Evolutionary conservation across 2,329 filamentous ascomycete genomes (phyloP).

Genomic region (Aspergillus fumigatiaffinis): DNA sequence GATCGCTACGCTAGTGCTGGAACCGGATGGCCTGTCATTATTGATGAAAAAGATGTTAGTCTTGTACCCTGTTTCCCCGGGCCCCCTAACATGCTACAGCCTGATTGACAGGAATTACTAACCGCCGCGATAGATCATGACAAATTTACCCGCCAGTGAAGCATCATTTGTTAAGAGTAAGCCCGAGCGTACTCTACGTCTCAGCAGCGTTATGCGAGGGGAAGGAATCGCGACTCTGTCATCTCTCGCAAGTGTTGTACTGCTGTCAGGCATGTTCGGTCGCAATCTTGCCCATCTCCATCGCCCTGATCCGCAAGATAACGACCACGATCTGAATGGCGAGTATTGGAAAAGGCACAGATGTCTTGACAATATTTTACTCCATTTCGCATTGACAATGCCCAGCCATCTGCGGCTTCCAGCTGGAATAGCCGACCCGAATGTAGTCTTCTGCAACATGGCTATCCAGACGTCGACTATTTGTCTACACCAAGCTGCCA

Average conservation of each 20-base stretch:
- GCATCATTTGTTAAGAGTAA: conserved; percentile 79
- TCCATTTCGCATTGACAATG: conserved; percentile 81
- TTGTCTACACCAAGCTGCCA: conserved; percentile 95
- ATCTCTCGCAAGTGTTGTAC: conserved; percentile 71
- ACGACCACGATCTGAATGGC: conserved; percentile 82
- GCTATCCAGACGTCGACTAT: conserved; percentile 95
- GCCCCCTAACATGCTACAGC: not conserved
- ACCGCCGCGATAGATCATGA: conserved; percentile 58
- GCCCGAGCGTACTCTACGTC: conserved; percentile 65
- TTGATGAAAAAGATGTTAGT: conserved; percentile 79
- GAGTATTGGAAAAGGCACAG: conserved; percentile 95
- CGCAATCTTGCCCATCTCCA: conserved; percentile 89
- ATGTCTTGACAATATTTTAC: conserved; percentile 80
- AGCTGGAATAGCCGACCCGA: conserved; percentile 68
- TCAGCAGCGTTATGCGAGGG: conserved; percentile 55
- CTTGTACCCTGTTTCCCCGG: not conserved
- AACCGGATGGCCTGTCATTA: conserved; percentile 92
- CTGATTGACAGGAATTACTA: conserved; percentile 9
- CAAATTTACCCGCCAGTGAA: conserved; percentile 77
- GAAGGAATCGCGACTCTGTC: conserved; percentile 71
- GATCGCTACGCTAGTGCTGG: conserved; percentile 94
- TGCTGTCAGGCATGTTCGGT: conserved; percentile 87
- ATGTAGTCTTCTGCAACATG: conserved; percentile 93
- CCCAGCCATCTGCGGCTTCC: conserved; percentile 78
- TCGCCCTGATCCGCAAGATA: conserved; percentile 74